A percentile compares a stretch with the other conserved stretches of the same genome.
These are phyloP conservation scores for Hanseniaspora guilliermondii DNA, from an alignment of 805 yeast genomes.

Conservation along the genomic window DNA sequence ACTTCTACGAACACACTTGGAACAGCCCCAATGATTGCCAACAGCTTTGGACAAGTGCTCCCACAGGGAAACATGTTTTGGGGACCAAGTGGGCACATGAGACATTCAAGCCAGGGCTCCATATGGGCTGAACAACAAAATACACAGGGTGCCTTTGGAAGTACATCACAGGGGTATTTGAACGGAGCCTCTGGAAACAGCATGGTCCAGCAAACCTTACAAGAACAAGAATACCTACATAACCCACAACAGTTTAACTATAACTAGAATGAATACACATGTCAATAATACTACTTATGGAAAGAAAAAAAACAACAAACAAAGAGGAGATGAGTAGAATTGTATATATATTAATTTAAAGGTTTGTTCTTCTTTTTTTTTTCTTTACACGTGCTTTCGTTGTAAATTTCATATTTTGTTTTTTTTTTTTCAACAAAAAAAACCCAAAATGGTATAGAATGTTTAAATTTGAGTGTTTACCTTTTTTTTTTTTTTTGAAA, in stretches of 20 bases:
- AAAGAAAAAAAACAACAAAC: background rate
- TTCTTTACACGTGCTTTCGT: too few relatives aligned
- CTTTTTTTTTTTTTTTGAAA: too few relatives aligned
- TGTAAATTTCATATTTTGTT: too few relatives aligned
- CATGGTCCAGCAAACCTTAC: background rate
- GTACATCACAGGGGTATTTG: constrained; percentile 3
- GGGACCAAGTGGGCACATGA: background rate
- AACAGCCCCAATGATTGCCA: background rate
- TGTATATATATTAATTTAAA: too few relatives aligned
- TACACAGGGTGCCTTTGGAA: background rate
- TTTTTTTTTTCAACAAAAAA: too few relatives aligned
- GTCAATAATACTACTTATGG: background rate
- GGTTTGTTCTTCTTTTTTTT: too few relatives aligned
- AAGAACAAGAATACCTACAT: constrained; percentile 7
- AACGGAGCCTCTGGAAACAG: background rate
- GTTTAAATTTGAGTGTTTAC: too few relatives aligned
- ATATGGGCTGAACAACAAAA: constrained; percentile 3
- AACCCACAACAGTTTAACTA: constrained; percentile 7
- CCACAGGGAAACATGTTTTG: background rate
- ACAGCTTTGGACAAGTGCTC: background rate
- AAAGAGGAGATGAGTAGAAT: too few relatives aligned
- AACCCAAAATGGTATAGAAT: too few relatives aligned
- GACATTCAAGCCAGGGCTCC: constrained; percentile 13
- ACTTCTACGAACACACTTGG: background rate
- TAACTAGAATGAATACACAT: background rate